These are phyloP conservation scores for Boletus vermiculosoides DNA, from an alignment of 768 basidiomycete species.

Conservation along the genomic window DNA sequence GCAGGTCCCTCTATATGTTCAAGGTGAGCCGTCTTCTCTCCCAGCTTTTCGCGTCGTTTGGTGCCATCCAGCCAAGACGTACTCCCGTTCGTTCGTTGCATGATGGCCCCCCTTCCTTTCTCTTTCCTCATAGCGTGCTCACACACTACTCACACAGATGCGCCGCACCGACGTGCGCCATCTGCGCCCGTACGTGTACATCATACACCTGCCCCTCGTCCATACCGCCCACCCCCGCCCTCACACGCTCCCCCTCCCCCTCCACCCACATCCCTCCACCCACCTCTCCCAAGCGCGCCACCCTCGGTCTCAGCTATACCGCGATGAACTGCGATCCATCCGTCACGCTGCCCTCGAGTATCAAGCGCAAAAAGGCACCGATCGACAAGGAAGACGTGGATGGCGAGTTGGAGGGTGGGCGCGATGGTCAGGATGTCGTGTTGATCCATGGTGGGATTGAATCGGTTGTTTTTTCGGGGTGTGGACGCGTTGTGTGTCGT, in stretches of 20 bases:
- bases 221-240: conserved; percentile 37
- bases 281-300: conserved; percentile 28
- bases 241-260: conserved; percentile 35
- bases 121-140: neutral
- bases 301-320: conserved; percentile 24
- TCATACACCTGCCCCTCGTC: conserved; percentile 32
- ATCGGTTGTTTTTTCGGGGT: conserved; percentile 28
- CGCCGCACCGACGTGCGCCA: conserved; percentile 32
- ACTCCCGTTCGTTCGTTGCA: neutral
- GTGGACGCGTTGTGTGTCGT: conserved; percentile 36
- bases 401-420: neutral
- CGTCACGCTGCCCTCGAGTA: neutral
- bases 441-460: conserved; percentile 3
- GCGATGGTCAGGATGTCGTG: conserved; percentile 3
- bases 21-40: conserved; percentile 14
- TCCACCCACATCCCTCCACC: conserved; percentile 14
- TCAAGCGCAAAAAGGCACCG: conserved; percentile 31
- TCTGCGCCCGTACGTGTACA: conserved; percentile 40
- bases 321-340: conserved; percentile 24
- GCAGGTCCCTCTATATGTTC: conserved; percentile 17
- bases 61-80: neutral
- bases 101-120: too few species aligned
- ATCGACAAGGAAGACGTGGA: conserved; percentile 20
- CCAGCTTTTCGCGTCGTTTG: neutral
- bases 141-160: conserved; percentile 26